These are phyloP conservation scores for Cystofilobasidium macerans DNA, from an alignment of 768 basidiomycete genomes.

Conservation along the genomic window DNA sequence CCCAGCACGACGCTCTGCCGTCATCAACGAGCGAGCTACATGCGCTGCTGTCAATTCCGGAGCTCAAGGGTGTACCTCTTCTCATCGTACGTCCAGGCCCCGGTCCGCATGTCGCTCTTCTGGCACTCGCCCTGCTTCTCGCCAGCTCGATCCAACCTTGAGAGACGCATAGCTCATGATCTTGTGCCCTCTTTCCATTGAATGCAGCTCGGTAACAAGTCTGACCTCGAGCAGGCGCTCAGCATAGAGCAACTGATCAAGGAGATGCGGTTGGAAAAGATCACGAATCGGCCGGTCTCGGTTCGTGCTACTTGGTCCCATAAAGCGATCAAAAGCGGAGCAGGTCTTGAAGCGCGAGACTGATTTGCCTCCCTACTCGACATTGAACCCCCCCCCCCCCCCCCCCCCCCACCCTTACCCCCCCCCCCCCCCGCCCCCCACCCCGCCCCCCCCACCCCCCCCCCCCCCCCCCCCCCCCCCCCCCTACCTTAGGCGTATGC, in stretches of 20 bases:
- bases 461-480: conserved; percentile 1
- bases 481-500: conserved; percentile 52
- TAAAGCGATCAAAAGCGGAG: no score
- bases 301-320: conserved; percentile 45
- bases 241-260: conserved; percentile 71
- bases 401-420: background rate
- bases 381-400: background rate
- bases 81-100: conserved; percentile 63
- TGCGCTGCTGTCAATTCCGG: conserved; percentile 57
- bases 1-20: conserved; percentile 69
- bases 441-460: conserved; percentile 47
- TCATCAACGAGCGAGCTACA: conserved; percentile 75
- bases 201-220: conserved; percentile 69
- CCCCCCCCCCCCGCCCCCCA: conserved; percentile 50
- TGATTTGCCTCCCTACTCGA: no score
- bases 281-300: conserved; percentile 70
- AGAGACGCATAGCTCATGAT: no score
- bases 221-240: conserved; percentile 66
- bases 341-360: no score
- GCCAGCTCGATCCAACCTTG: no score
- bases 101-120: no score
- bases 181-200: background rate
- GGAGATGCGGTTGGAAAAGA: conserved; percentile 62
- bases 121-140: background rate
- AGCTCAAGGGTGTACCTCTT: conserved; percentile 60